Conservation (phyloP, 441 rosid genomes). For the Mallotus repandus region DNA sequence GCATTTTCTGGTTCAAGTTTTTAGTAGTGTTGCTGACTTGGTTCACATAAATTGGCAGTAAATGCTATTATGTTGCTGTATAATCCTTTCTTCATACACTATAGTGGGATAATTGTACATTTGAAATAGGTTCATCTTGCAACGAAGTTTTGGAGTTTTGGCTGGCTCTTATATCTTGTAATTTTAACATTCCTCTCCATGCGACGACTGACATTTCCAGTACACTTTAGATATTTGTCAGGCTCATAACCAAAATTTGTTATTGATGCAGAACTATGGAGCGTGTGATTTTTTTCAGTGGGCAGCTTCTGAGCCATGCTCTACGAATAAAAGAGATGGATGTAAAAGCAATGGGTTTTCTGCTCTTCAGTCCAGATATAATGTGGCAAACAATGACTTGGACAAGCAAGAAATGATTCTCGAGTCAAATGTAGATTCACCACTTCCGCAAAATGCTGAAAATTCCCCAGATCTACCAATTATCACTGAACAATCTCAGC, state of each 20-base stretch:
- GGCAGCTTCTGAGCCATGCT: conserved; percentile 17
- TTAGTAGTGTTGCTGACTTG: not conserved
- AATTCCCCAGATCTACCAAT: not conserved
- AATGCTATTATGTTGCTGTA: not conserved
- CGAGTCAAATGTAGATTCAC: not conserved
- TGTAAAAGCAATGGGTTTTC: not conserved
- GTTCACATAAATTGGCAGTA: too few relatives aligned
- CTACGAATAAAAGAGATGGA: not conserved
- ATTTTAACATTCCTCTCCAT: not conserved
- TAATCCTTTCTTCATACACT: not conserved
- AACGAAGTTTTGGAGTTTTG: not conserved
- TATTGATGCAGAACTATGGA: conserved; percentile 31
- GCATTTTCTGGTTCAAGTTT: not conserved
- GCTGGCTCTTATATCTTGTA: not conserved
- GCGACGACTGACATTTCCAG: not conserved
- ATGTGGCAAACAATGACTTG: not conserved
- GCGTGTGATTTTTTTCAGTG: conserved; percentile 30
- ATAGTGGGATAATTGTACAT: not conserved
- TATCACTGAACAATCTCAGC: not conserved
- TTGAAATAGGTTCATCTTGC: not conserved
- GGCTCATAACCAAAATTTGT: conserved; percentile 7
- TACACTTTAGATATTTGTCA: not conserved
- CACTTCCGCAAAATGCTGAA: not conserved
- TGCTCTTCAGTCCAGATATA: not conserved
- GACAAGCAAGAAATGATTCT: not conserved